A percentile compares a stretch with the other conserved stretches of the same genome.
phyloP scores from a whole-genome alignment of 2,329 filamentous ascomycete species.

The Aspergillus texensis region DNA sequence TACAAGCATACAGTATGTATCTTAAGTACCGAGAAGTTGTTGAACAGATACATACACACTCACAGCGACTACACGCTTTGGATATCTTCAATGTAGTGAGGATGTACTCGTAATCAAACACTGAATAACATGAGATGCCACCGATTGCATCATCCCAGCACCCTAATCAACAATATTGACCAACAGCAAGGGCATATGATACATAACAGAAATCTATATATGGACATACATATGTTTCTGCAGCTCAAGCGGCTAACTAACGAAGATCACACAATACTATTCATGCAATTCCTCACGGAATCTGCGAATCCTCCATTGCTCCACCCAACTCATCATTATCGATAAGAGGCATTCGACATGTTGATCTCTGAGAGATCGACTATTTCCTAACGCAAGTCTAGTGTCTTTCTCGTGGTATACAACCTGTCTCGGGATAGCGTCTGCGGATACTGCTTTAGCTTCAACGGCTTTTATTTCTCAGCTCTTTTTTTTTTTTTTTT shows the following conservation, averaged over 20 bases:
- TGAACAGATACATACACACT: neutral
- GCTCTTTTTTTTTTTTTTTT: no score
- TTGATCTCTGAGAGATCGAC: neutral
- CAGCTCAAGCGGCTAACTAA: neutral
- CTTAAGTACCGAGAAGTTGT: neutral
- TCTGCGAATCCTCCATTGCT: neutral
- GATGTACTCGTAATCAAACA: no score
- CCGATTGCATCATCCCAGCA: neutral
- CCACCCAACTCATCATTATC: neutral
- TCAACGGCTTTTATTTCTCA: neutral
- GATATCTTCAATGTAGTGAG: no score
- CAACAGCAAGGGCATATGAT: neutral
- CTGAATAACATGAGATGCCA: neutral
- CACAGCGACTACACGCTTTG: no score
- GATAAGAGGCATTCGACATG: neutral
- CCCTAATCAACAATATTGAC: neutral
- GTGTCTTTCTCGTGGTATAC: neutral
- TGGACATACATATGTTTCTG: neutral
- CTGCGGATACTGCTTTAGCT: neutral
- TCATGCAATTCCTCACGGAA: neutral
- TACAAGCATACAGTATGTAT: neutral
- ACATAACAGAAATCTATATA: neutral
- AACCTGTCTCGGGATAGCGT: neutral
- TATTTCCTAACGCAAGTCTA: neutral
- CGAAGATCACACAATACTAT: neutral